Evolutionary conservation across 306 rosid genomes (phyloP), one percentile per base, ranked within the genome.

Genomic region (Fragaria vesca): DNA sequence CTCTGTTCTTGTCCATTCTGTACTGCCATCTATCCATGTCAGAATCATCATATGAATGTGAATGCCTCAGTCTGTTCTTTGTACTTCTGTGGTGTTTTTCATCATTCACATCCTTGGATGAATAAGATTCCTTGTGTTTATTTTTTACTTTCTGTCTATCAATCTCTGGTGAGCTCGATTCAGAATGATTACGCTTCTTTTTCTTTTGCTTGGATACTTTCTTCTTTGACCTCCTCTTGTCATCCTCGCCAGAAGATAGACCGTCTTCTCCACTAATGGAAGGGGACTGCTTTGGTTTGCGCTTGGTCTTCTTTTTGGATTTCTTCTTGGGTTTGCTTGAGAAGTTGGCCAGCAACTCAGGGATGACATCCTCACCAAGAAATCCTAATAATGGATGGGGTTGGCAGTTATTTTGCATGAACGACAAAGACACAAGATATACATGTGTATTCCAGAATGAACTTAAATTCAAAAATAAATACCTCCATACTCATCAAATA

Each of bases 401-500:
- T 21, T 72, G 72, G 72, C 58, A 71, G 52, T 76, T 69, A 74
- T 30, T 12, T 36, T 65, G 45, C 62, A 78, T 70, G 66, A 43
- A 52, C 62, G 6, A 60, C 26, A 21, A 32, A 42, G 66, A 66
- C 50, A 69, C 6, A 57, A 55, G 38, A 57, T 42, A 40, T n/a
- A 54, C 77, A 48, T 12, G 46, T 43, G 48, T 52, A 40, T 38
- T 42, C 24, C 34, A 48, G 57, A 80, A 66, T 9, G 60, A 71
- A 72, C 38, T 51, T 62, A 51, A 80, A 70, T 20, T 55, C 52
- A 60, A 72, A 85, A 74, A 66, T 73, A 73, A 28, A 48, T 83
- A 95, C 97, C 97, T 89, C 98, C 98, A 68, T 95, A 95, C 88
- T 95, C 98, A 45, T 95, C 97, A 84, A 92, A 95, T 87, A 95